Percentiles rank a stretch among this genome's conserved stretches.
These are phyloP conservation scores for Cokeromyces recurvatus DNA, from an alignment of 371 early-diverging fungal genomes.

Conservation along the genomic window DNA sequence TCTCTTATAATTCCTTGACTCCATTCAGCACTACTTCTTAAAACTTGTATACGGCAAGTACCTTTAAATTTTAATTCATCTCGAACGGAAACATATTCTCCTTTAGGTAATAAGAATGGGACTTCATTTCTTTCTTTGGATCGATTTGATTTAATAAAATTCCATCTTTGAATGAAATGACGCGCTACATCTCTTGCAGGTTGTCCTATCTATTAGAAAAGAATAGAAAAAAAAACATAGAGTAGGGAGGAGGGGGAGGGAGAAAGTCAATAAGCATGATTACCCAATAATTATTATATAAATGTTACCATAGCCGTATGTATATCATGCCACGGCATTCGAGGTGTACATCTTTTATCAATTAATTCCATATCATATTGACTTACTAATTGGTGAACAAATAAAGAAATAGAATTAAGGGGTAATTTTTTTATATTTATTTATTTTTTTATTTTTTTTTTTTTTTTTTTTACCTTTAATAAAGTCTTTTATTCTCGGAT, in stretches of 20 bases:
- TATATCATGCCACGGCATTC: constrained; percentile 97
- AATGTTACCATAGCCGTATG: constrained; percentile 55
- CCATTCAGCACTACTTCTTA: constrained; percentile 69
- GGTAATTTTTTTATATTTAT: neutral
- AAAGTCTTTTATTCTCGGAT: constrained; percentile 89
- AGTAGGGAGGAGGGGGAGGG: too few species aligned
- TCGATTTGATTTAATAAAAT: constrained; percentile 72
- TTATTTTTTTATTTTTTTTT: neutral
- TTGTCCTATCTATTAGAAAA: constrained; percentile 53
- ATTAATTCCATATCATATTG: constrained; percentile 33
- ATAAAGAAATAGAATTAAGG: neutral
- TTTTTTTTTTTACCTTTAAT: constrained; percentile 44
- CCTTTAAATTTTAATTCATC: constrained; percentile 63
- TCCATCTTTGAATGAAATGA: constrained; percentile 94
- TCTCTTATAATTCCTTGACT: constrained; percentile 57
- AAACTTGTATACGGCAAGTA: constrained; percentile 64
- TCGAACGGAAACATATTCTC: constrained; percentile 64
- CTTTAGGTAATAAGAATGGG: constrained; percentile 74
- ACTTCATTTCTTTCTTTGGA: constrained; percentile 52
- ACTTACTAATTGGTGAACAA: too few species aligned
- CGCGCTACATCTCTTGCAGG: constrained; percentile 82
- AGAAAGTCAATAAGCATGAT: too few species aligned
- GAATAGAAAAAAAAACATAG: too few species aligned
- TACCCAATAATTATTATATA: too few species aligned
- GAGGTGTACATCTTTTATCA: constrained; percentile 38